Evolutionary conservation across 2,329 filamentous ascomycete genomes (phyloP), one percentile per base, ranked within the genome.

Genomic region (Exophiala spinifera): DNA sequence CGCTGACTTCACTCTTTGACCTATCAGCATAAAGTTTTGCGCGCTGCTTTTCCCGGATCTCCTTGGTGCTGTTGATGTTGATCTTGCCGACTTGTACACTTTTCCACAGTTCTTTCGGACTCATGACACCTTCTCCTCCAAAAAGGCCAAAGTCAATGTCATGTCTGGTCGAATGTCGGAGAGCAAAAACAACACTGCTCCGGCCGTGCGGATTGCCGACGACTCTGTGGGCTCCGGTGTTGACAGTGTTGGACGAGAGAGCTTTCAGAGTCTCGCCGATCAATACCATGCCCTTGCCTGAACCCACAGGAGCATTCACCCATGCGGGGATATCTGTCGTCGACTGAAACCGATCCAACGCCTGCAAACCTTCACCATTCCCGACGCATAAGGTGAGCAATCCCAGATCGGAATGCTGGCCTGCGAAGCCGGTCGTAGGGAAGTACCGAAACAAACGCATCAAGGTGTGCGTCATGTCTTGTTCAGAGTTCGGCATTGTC

Each of bases 41-140:
- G 21, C 55, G 73, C 72, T 46, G 70, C 72, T 25, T 73, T 67
- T 51, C 67, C 65, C 56, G 72, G 65, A 40, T 74, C 71, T 33
- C 70, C 70, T 37, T 74, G 66, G 17, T 66, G 60, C 40, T 67
- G 70, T 55, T 72, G 66, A 59, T 68, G 64, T 49, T 70, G 59
- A 46, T 62, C 52, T 57, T 65, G 6, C 59, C 61, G 11, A 59
- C 53, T 44, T 61, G 54, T 17, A 67, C 57, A 3, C 28, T 51
- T 15, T 52, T 52, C 53, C 59, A 67, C 28, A 65, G 50, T 15
- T 61, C 61, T 15, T 40, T 52, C 13, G 62, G 50, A 23, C 55
- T 49, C 23, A 66, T 44, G 4, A 31, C 36, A 4, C 61, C 62
- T 33, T 64, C 51, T 5, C 61, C 62, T 10, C 63, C 64, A 53